Percentiles rank a stretch among this genome's conserved stretches.
Conservation (phyloP, 2,329 filamentous ascomycete species). For the Arthrocladium fulminans region DNA sequence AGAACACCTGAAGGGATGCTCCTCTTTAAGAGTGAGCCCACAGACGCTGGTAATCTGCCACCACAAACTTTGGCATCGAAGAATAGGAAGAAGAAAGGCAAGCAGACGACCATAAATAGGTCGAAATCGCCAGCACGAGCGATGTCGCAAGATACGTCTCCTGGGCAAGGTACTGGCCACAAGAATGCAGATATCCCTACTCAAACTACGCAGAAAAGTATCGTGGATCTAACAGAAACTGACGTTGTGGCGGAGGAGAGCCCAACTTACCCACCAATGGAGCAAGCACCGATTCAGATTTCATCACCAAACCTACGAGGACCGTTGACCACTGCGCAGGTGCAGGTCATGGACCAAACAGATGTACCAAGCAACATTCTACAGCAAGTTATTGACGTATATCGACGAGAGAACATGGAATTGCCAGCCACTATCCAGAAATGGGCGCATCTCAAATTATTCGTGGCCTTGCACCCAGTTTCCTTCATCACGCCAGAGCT, state of each 20-base stretch:
- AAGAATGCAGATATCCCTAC: neutral
- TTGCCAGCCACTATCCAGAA: neutral
- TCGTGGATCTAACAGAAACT: neutral
- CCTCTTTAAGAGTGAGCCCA: conserved; percentile 4
- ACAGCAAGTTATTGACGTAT: conserved; percentile 2
- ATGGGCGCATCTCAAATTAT: conserved; percentile 2
- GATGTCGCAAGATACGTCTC: neutral
- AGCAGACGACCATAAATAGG: neutral
- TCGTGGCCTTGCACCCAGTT: conserved; percentile 1
- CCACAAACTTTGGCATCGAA: neutral
- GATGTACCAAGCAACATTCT: neutral
- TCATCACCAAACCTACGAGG: neutral
- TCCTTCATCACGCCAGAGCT: neutral
- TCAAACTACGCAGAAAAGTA: neutral
- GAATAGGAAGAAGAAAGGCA: neutral
- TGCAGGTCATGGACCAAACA: conserved; percentile 4
- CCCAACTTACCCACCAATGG: neutral
- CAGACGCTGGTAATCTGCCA: neutral
- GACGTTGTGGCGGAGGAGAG: neutral
- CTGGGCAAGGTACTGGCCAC: neutral
- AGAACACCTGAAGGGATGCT: neutral
- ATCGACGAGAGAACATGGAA: neutral
- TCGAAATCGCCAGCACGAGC: neutral
- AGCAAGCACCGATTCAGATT: neutral
- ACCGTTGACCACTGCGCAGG: conserved; percentile 1